Base-by-base conservation (phyloP, 495 filamentous ascomycete genomes). In the Cercophora sp. region DNA sequence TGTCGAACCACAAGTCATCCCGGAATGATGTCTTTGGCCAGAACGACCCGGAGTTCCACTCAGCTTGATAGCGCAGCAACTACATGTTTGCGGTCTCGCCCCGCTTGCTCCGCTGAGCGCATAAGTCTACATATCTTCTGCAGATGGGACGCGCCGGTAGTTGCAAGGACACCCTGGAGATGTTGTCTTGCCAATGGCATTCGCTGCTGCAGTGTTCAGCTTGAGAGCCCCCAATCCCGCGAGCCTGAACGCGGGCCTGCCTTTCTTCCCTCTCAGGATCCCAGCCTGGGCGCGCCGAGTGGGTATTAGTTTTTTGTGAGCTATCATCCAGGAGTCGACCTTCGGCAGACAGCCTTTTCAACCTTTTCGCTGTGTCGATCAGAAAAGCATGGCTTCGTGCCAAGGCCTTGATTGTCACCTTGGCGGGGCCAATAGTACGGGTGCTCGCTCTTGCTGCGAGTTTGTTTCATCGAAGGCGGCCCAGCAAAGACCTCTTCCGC, bases 91-190 rank as follows among this genome's bases (percentile, higher is more conserved):
- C 31, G 42, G 16, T 23, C 35, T 41, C 51, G 22, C 52, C 35
- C 56, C 56, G 51, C 31, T 13, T 44, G 23, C 22, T 24, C 23
- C 51, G 36, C 29, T 25, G 16, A 37, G 51, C 51, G 51, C 56
- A 54, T 53, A 41, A 51, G 35, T 55, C 52, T n/a, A 59, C 47
- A 59, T 42, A 51, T 48, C 31, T 41, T 9, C 37, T 51, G 52
- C 41, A 46, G 50, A 39, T 44, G 29, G 29, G 20, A 23, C 25
- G 55, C 26, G 42, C 43, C 56, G 51, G 56, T 58, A 58, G 56
- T 58, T 54, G 42, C 23, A 27, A 40, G 11, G 32, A 19, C 48
- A 25, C 19, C 41, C 15, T 6, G 31, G n/a, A 13, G 40, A 32
- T 18, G 32, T 27, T 24, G 24, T 34, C 31, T 39, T 45, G 24